phyloP scores from a whole-genome alignment of 2,329 filamentous ascomycete species.

The Xylariales sp. region DNA sequence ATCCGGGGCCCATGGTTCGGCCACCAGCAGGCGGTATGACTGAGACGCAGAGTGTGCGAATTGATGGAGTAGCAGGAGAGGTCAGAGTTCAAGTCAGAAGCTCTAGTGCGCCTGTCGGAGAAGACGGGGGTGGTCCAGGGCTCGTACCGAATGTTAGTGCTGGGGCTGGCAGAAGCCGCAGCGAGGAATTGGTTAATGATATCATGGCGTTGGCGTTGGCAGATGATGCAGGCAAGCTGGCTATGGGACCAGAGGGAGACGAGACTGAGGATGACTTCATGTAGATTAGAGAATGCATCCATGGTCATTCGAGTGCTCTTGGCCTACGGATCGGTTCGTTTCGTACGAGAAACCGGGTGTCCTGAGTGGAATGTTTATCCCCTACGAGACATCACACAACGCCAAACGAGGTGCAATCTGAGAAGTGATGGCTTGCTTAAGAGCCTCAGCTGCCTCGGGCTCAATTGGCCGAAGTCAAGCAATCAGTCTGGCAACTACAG shows the following conservation, averaged over 20 bases:
- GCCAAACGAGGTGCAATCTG: too few relatives aligned
- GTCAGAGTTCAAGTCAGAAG: conserved; percentile 49
- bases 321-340: too few relatives aligned
- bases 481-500: too few relatives aligned
- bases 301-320: too few relatives aligned
- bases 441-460: too few relatives aligned
- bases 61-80: conserved; percentile 53
- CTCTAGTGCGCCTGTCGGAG: conserved; percentile 22
- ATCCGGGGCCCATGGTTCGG: conserved; percentile 16
- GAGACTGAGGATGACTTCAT: conserved; percentile 12
- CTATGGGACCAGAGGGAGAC: conserved; percentile 10
- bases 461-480: too few relatives aligned
- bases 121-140: conserved; percentile 10
- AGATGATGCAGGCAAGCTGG: conserved; percentile 17
- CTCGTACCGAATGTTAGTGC: not conserved
- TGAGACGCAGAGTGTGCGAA: conserved; percentile 40
- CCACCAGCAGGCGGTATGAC: conserved; percentile 22
- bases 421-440: too few relatives aligned
- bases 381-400: too few relatives aligned
- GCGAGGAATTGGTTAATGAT: conserved; percentile 28
- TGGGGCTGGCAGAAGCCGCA: conserved; percentile 15
- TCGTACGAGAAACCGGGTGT: too few relatives aligned
- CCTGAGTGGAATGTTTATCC: too few relatives aligned
- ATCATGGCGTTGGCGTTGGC: conserved; percentile 24
- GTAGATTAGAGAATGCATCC: not conserved